These are phyloP conservation scores for Aureobasidium zeae DNA, from an alignment of 2,329 filamentous ascomycete genomes.

Conservation along the genomic window DNA sequence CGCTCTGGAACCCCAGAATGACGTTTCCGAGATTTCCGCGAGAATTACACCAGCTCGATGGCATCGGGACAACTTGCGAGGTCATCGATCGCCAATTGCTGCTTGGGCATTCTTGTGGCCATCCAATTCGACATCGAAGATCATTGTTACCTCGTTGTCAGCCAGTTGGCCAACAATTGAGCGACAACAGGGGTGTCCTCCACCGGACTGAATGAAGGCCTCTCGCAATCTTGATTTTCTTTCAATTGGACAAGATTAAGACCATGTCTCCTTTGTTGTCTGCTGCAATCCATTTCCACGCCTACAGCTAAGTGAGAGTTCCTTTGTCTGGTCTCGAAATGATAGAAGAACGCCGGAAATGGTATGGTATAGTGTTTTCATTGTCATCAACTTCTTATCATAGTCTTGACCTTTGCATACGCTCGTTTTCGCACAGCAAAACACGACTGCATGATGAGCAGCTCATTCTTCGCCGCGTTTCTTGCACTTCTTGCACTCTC, in stretches of 20 bases:
- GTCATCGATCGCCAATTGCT: too few species aligned
- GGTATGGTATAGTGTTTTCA: background rate
- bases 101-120: too few species aligned
- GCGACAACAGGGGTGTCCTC: too few species aligned
- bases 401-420: background rate
- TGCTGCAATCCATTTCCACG: background rate
- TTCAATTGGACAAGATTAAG: background rate
- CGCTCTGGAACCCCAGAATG: slow-evolving; percentile 1
- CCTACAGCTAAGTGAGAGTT: background rate
- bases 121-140: too few species aligned
- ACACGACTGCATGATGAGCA: background rate
- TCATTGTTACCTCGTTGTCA: too few species aligned
- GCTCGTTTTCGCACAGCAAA: background rate
- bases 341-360: slow-evolving; percentile 3
- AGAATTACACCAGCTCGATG: too few species aligned
- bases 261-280: background rate
- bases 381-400: background rate
- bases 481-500: slow-evolving; percentile 1
- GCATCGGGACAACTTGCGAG: too few species aligned
- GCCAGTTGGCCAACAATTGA: too few species aligned
- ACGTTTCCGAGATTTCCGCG: background rate
- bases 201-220: background rate
- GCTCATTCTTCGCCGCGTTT: background rate
- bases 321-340: slow-evolving; percentile 3
- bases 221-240: background rate